Conservation (phyloP, 257 asterid species). For the Solanum commersonii region DNA sequence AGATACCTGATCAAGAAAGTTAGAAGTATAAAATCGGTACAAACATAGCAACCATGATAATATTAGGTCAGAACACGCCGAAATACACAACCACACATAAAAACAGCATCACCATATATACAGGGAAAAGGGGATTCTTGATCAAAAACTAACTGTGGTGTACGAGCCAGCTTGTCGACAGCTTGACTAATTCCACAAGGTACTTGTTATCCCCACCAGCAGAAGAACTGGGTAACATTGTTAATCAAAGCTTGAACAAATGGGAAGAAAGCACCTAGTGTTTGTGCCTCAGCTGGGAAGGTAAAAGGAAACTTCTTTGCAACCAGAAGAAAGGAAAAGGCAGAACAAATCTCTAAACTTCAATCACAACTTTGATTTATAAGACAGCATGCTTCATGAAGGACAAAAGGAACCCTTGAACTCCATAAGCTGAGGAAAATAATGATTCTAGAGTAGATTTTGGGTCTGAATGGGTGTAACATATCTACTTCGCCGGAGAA, state of each 20-base stretch:
- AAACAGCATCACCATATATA: neutral
- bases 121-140: neutral
- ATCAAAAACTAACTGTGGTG: neutral
- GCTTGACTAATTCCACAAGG: neutral
- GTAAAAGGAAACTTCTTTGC: neutral
- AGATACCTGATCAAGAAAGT: constrained; percentile 51
- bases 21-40: neutral
- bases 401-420: neutral
- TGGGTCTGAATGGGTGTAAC: neutral
- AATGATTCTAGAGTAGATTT: neutral
- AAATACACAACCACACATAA: neutral
- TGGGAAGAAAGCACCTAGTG: neutral
- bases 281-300: neutral
- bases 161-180: neutral
- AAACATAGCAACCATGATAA: neutral
- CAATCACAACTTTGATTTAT: neutral
- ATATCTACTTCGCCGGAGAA: neutral
- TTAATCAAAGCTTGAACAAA: neutral
- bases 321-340: neutral
- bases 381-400: neutral
- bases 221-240: neutral
- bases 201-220: neutral
- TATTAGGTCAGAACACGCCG: neutral
- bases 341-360: neutral
- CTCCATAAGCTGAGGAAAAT: neutral